Percentiles rank a stretch among this genome's conserved stretches.
These are phyloP conservation scores for Colletotrichum lindemuthianum DNA, from an alignment of 2,329 filamentous ascomycete genomes.

Conservation along the genomic window DNA sequence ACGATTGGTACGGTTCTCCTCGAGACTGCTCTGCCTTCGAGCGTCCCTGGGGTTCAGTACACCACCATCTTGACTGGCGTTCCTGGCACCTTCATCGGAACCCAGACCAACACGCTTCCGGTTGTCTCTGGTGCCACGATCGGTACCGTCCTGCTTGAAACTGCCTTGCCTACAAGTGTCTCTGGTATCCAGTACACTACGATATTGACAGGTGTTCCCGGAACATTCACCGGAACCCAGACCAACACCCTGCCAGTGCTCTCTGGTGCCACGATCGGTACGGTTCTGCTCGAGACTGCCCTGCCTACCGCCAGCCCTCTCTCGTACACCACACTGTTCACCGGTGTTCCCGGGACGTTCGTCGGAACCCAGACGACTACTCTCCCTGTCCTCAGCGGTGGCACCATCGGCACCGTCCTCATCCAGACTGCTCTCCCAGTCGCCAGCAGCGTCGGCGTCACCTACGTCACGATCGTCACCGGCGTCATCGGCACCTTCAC, in stretches of 20 bases:
- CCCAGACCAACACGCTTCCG: slow-evolving; percentile 1
- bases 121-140: not conserved
- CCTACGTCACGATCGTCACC: slow-evolving; percentile 7
- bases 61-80: not conserved
- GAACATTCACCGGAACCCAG: slow-evolving; percentile 4
- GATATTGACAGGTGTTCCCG: slow-evolving; percentile 4
- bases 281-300: slow-evolving; percentile 16
- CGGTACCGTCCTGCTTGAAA: slow-evolving; percentile 19
- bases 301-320: not conserved
- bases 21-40: not conserved
- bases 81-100: not conserved
- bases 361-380: not conserved
- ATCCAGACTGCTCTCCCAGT: slow-evolving; percentile 4
- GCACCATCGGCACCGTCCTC: slow-evolving; percentile 9
- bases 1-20: not conserved
- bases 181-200: not conserved
- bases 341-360: slow-evolving; percentile 9
- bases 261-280: not conserved
- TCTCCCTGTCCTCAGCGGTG: not conserved
- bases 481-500: not conserved
- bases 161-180: slow-evolving; percentile 7
- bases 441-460: not conserved
- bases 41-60: not conserved
- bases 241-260: not conserved
- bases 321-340: slow-evolving; percentile 5